These are phyloP conservation scores for Mrakia frigida DNA, from an alignment of 768 basidiomycete genomes.

Conservation along the genomic window DNA sequence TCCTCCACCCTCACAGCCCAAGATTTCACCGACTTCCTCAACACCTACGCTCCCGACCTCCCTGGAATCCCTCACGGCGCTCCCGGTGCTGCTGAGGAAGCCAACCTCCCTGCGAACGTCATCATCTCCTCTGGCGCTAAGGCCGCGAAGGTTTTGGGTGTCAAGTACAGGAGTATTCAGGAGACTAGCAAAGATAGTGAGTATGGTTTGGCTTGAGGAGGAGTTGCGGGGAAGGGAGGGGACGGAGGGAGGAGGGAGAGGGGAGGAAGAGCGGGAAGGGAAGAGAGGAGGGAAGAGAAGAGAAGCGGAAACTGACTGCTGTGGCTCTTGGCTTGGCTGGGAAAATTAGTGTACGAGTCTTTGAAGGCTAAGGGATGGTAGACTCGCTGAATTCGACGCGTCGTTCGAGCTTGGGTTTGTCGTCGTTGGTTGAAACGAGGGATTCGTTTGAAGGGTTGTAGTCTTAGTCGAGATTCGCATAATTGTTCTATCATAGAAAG, in stretches of 20 bases:
- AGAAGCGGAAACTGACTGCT: background rate
- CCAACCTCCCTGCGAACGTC: slow-evolving; percentile 19
- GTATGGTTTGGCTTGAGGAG: too few relatives aligned
- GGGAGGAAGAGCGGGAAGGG: background rate
- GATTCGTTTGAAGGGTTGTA: too few relatives aligned
- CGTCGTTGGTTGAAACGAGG: too few relatives aligned
- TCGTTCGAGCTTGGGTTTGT: too few relatives aligned
- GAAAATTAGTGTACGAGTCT: slow-evolving; percentile 11
- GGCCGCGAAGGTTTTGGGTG: slow-evolving; percentile 21
- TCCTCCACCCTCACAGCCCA: background rate
- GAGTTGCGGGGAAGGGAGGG: background rate
- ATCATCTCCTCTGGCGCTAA: slow-evolving; percentile 18
- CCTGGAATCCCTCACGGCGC: slow-evolving; percentile 14
- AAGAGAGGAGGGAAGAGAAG: background rate
- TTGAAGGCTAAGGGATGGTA: slow-evolving; percentile 22
- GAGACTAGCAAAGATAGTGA: slow-evolving; percentile 27
- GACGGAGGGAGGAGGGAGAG: background rate
- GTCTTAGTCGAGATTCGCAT: too few relatives aligned
- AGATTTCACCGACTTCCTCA: slow-evolving; percentile 23
- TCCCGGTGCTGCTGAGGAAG: slow-evolving; percentile 13
- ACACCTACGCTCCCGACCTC: slow-evolving; percentile 1
- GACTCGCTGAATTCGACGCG: background rate
- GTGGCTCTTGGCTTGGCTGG: background rate
- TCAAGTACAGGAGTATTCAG: slow-evolving; percentile 22
- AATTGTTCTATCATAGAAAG: too few relatives aligned